Evolutionary conservation across 1,139 yeast genomes (phyloP), one percentile per base, ranked within the genome.

Genomic region (Arxiozyma telluris): DNA sequence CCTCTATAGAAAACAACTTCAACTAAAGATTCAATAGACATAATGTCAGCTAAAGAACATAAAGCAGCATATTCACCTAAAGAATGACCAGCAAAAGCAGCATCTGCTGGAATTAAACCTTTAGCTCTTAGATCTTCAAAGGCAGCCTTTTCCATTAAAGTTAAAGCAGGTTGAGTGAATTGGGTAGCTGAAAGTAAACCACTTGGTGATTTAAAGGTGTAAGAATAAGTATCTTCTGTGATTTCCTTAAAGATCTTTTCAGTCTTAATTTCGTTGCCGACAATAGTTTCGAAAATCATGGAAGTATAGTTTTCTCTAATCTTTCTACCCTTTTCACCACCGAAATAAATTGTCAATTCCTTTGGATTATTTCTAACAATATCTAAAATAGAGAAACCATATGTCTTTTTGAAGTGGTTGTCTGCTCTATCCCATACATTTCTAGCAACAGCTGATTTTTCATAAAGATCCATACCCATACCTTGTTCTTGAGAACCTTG

Each of bases 401-500:
- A 93, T 71, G 91, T 90, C 70, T 83, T 79, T 71, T 89, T 79
- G 78, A 94, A 93, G 73, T 94, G 98, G 59, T 74, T 73, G 70
- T 93, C 98, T 58, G 99, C 99, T 71, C 90, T 87, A 73, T 93
- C 98, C 98, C 99, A 93, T 59, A 93, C 98, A 59, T 82, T 83
- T 67, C 84, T 84, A 56, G 99, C 98, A 71, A 94, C 97, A 46
- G 82, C 89, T 53, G 96, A 87, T 51, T 89, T 80, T 61, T 83
- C 84, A 74, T 93, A 93, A 70, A 93, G 80, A 73, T 94, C 98
- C 99, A 93, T 93, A 78, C 99, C 98, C 99, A 93, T 93, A 71
- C 98, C 98, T 78, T 94, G 98, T 74, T 94, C 98, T 76, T 93
- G 98, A 57, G 98, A 91, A 71, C 99, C 99, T 79, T 93, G 99